Base-by-base conservation (phyloP, 2,329 filamentous ascomycete species). In the Rasamsonia emersonii region DNA sequence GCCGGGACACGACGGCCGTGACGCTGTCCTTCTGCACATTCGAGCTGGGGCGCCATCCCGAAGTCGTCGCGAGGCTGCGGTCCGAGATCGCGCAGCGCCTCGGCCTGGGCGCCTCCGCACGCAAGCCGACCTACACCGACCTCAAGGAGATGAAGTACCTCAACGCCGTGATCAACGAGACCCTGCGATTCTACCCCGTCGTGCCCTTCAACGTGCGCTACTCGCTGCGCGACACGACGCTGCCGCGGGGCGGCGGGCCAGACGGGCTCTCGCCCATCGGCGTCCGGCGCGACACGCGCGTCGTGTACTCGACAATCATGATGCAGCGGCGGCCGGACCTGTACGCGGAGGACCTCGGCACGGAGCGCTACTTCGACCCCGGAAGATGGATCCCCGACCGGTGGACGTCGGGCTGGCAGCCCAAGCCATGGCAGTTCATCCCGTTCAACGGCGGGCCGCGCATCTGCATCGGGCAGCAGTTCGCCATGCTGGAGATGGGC, bases 81-180 rank as follows among this genome's bases (percentile, higher is more conserved):
- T 85, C 86, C 0, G 63, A 74, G 2, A 69, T 75, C 15, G 58
- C 64, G 15, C 86, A 94, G 57, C 86, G 94, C 0, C 71, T 94
- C 4, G 86, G 86, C 2, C 56, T 71, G 5, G 62, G 74, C 9
- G 59, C 68, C 4, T 61, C 67, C 3, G 67, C 65, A 7, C 46
- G 41, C 9, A 60, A 56, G 30, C 58, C 56, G 0, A 86, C 80
- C 0, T 94, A 93, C 55, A 71, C 75, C 9, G 75, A 94, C 51
- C 69, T 94, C 37, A 94, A 93, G 66, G 71, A 71, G 43, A 93
- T 94, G 86, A 80, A 82, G 47, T 94, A 89, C 54, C 73, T 91
- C 10, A 67, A 61, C 28, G 61, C 79, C 46, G 62, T 82, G 30
- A 70, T 93, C 46, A 81, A 84, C 60, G 85, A 93, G 61, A 82